Base-by-base conservation (phyloP, 83 land plant species). In the Thuja plicata region DNA sequence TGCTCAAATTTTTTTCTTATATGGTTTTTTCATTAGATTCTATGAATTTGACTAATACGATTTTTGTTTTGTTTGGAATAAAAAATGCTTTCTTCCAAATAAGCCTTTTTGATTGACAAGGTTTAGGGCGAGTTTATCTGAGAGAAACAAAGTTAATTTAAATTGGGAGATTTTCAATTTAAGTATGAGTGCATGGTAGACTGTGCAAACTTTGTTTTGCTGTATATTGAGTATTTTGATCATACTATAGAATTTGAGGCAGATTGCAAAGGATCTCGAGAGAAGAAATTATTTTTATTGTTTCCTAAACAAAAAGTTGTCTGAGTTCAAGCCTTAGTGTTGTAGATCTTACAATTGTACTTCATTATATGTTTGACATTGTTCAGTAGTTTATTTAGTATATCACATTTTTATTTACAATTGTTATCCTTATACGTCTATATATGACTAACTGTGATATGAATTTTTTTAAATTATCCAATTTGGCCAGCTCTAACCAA, bases 301-400 rank as follows among this genome's bases (percentile, higher is more conserved):
- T 94, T 9, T 83, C 95, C 60, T 77, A 93, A 34, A 95, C 92
- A 2, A 94, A 94, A n/a, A 94, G 95, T 55, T 95, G 92, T 92
- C 88, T 95, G 15, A 91, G 95, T 81, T 41, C 94, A 85, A 94
- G 93, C 89, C 88, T 95, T 10, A 95, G 95, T 35, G 96, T 95
- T 24, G 96, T 95, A 82, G 96, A 95, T 52, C 89, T 95, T 16
- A 38, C 94, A 5, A 91, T 95, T 80, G 96, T 95, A 70, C 87
- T 95, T 8, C 96, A 95, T 70, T 92, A 94, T 92, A 95, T 95
- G 1, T 95, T 95, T 89, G 89, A 95, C 76, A 88, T n/a, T n/a
- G n/a, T n/a, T n/a, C n/a, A n/a, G n/a, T n/a, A n/a, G n/a, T n/a
- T n/a, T n/a, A n/a, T n/a, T n/a, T n/a, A n/a, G n/a, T n/a, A n/a